phyloP scores from a whole-genome alignment of 192 early-diverging fungal genomes.

The Obelidium mucronatum region DNA sequence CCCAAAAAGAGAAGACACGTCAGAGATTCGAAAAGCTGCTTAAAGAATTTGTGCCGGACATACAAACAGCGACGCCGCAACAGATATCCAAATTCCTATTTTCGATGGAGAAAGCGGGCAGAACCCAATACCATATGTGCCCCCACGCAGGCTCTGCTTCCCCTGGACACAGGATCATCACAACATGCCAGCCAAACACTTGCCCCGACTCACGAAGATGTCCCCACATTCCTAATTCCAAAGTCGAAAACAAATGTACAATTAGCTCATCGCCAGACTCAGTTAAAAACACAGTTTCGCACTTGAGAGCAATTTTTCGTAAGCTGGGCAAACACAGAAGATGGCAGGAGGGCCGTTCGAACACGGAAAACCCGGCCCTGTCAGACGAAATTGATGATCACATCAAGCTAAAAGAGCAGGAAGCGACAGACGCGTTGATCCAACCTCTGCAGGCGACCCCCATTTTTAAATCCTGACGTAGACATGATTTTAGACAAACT shows the following conservation, averaged over 20 bases:
- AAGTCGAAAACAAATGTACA: not conserved
- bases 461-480: not conserved
- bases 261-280: not conserved
- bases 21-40: not conserved
- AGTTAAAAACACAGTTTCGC: not conserved
- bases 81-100: not conserved
- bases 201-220: not conserved
- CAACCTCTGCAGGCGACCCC: not conserved
- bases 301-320: not conserved
- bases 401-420: not conserved
- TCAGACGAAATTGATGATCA: not conserved
- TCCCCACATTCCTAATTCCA: not conserved
- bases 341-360: not conserved
- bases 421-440: not conserved
- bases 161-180: not conserved
- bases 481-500: not conserved
- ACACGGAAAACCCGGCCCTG: not conserved
- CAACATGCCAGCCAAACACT: not conserved
- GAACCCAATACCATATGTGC: not conserved
- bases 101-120: not conserved
- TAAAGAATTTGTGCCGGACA: not conserved
- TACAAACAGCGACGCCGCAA: not conserved
- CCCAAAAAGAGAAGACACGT: not conserved
- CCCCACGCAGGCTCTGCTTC: not conserved
- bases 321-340: not conserved